Evolutionary conservation across 352 stramenopile species (phyloP), one percentile per base, ranked within the genome.

Genomic region (Aphanomyces cochlioides): DNA sequence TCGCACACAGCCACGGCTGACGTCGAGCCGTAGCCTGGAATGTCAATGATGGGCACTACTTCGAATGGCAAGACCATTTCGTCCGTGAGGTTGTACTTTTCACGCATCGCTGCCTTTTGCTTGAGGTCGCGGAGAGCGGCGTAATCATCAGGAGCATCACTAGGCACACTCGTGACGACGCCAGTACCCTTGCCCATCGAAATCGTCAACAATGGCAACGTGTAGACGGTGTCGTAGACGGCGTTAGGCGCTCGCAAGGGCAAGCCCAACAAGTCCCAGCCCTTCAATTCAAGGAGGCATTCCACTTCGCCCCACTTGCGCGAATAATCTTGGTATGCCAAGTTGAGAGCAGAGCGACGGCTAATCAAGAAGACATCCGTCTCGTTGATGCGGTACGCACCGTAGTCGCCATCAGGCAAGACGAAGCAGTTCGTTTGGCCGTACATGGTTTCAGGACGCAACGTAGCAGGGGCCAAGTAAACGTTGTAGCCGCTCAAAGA

Each of bases 401-500:
- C 97, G 81, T 99, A 99, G 79, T 99, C 94, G 67, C 97, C 97
- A 21, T 97, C 92, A 7, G 98, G 98, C 47, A 99, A 87, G 72
- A 99, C 96, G 75, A 99, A 99, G 88, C 97, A 99, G 87, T 99
- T 99, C 12, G 98, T 99, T 87, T 99, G 98, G 58, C 98, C 98
- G 78, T 99, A 98, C 93, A 99, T 99, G 54, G 98, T 99, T 83
- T 99, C 98, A 0, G 98, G 96, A 69, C 98, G 93, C 40, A 99
- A 87, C 40, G 98, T 99, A 5, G 98, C 98, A 1, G 98, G 96
- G 4, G 98, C 97, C 48, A 99, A 77, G 79, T 95, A 99, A 12
- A 99, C 93, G 56, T 94, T 93, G 75, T 97, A 91, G 69, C 86
- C 88, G 1, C 77, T 73, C 28, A 98, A 81, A 6, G 83, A 43